Evolutionary conservation across 2,329 filamentous ascomycete genomes (phyloP).

Genomic region (Mycocentrospora acerina): DNA sequence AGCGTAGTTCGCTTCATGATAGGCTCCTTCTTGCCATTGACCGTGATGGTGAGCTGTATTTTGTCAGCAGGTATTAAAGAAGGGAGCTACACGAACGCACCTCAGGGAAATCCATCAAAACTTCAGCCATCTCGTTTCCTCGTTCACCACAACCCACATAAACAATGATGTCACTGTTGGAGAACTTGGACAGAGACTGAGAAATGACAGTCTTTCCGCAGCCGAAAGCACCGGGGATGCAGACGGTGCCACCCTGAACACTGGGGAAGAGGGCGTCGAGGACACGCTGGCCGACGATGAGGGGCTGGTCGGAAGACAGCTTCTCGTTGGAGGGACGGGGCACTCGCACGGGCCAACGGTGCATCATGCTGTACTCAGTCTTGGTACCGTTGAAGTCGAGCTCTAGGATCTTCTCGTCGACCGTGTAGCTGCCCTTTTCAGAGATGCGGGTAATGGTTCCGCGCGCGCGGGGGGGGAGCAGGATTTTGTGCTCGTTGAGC

Average conservation of each 20-base stretch:
- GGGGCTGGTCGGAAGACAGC: constrained; percentile 82
- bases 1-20: constrained; percentile 99
- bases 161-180: constrained; percentile 98
- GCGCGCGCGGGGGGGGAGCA: constrained; percentile 84
- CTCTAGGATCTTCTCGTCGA: constrained; percentile 90
- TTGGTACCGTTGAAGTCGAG: constrained; percentile 97
- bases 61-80: constrained; percentile 1
- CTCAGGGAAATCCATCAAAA: constrained; percentile 99
- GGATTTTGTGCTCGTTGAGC: constrained; percentile 87
- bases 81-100: constrained; percentile 37
- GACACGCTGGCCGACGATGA: constrained; percentile 95
- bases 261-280: constrained; percentile 94
- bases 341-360: constrained; percentile 96
- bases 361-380: constrained; percentile 96
- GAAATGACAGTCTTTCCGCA: constrained; percentile 99
- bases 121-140: constrained; percentile 99
- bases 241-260: constrained; percentile 96
- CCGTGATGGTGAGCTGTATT: constrained; percentile 76
- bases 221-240: constrained; percentile 96
- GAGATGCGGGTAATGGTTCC: constrained; percentile 92
- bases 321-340: constrained; percentile 91
- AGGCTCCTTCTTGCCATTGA: constrained; percentile 91
- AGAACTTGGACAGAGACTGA: constrained; percentile 99
- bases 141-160: constrained; percentile 92
- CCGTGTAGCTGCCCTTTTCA: constrained; percentile 87